Percentiles rank a stretch among this genome's conserved stretches.
These are phyloP conservation scores for Talaromyces borbonicus DNA, from an alignment of 495 filamentous ascomycete genomes.

Conservation along the genomic window DNA sequence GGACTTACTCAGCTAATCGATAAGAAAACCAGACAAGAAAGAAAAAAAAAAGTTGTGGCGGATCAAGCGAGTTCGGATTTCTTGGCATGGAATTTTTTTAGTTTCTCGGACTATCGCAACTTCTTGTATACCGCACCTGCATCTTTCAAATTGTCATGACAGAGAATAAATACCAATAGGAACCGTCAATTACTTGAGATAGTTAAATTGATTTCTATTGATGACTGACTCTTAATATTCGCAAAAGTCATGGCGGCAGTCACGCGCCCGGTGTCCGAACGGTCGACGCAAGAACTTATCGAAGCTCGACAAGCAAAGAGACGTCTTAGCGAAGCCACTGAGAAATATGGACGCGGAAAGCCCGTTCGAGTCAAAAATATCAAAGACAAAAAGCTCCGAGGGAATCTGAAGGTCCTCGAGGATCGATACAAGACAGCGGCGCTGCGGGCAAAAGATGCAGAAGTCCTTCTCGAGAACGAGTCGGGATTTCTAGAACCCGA, in stretches of 20 bases:
- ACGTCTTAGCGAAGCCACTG: slow-evolving; percentile 51
- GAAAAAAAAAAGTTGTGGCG: slow-evolving; percentile 29
- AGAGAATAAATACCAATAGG: too few relatives aligned
- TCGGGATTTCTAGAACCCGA: slow-evolving; percentile 84
- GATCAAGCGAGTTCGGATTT: slow-evolving; percentile 27
- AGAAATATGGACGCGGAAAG: slow-evolving; percentile 75
- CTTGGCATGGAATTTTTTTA: slow-evolving; percentile 20
- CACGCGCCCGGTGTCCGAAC: neutral
- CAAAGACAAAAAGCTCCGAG: slow-evolving; percentile 81
- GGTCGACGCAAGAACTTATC: slow-evolving; percentile 4
- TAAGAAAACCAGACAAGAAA: too few relatives aligned
- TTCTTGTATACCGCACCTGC: too few relatives aligned
- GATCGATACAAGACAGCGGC: slow-evolving; percentile 70
- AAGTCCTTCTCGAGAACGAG: slow-evolving; percentile 86
- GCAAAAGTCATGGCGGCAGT: slow-evolving; percentile 1
- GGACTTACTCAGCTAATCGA: slow-evolving; percentile 14
- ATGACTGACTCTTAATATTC: neutral
- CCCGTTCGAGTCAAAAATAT: slow-evolving; percentile 46
- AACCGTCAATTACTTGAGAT: too few relatives aligned
- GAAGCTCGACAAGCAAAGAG: slow-evolving; percentile 26
- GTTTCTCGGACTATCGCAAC: too few relatives aligned
- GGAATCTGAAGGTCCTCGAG: slow-evolving; percentile 69
- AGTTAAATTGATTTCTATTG: neutral
- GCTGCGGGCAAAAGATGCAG: slow-evolving; percentile 80
- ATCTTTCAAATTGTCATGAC: too few relatives aligned